A percentile compares a stretch with the other conserved stretches of the same genome.
Evolutionary conservation across 768 basidiomycete species (phyloP).

Genomic region (Boletus speciosus): DNA sequence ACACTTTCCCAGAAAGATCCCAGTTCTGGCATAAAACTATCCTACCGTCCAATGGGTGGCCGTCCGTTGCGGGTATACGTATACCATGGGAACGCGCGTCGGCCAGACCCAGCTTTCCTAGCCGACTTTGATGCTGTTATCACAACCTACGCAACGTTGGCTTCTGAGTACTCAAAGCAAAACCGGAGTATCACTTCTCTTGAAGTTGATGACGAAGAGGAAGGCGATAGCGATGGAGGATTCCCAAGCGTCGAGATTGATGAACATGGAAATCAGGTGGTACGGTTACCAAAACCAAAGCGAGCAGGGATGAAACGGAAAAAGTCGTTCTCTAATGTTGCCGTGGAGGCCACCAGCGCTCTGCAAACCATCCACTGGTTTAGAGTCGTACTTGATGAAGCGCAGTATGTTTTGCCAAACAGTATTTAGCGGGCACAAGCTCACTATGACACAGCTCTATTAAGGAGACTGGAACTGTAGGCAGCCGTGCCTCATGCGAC

Average conservation of each 20-base stretch:
- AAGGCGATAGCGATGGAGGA: constrained; percentile 60
- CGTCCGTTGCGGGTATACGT: constrained; percentile 80
- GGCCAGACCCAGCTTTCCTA: constrained; percentile 81
- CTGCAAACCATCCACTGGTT: constrained; percentile 97
- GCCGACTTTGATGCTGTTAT: constrained; percentile 96
- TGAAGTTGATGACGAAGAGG: constrained; percentile 68
- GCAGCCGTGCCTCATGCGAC: constrained; percentile 92
- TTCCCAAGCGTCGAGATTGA: constrained; percentile 62
- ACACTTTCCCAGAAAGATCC: constrained; percentile 29
- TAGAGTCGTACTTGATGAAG: constrained; percentile 88
- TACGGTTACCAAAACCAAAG: constrained; percentile 61
- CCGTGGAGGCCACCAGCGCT: constrained; percentile 62
- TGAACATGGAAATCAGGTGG: constrained; percentile 59
- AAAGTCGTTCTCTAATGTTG: constrained; percentile 43
- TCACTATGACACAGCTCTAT: constrained; percentile 63
- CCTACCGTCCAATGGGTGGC: constrained; percentile 42
- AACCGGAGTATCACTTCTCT: constrained; percentile 54
- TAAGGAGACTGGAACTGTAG: constrained; percentile 93
- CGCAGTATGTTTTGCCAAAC: constrained; percentile 67
- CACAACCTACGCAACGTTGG: constrained; percentile 94
- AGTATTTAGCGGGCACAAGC: background rate
- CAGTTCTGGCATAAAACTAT: constrained; percentile 23
- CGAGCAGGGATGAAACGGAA: constrained; percentile 67
- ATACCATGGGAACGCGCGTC: constrained; percentile 89
- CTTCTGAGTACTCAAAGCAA: constrained; percentile 93